Evolutionary conservation across 1,284 basidiomycete species (phyloP).

Genomic region (Tremellales sp.): DNA sequence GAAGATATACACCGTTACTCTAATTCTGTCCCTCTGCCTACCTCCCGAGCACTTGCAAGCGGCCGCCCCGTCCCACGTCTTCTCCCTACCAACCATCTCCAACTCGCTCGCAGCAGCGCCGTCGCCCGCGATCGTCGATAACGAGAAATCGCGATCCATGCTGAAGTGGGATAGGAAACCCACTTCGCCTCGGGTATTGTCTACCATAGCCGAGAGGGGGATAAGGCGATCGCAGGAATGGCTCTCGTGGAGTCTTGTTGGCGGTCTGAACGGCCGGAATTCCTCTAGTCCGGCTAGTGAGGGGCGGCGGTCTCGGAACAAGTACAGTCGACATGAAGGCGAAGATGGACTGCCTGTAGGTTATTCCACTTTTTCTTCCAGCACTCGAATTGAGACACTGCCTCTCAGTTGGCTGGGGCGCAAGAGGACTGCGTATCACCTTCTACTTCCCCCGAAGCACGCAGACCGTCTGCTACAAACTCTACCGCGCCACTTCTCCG

Average conservation of each 20-base stretch:
- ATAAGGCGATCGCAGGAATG: slow-evolving; percentile 8
- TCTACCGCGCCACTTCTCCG: slow-evolving; percentile 2
- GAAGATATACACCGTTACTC: slow-evolving; percentile 32
- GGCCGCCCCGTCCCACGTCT: slow-evolving; percentile 13
- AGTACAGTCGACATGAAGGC: background rate
- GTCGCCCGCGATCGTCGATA: background rate
- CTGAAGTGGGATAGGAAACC: background rate
- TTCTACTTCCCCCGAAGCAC: background rate
- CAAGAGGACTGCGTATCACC: background rate
- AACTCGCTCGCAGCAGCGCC: background rate
- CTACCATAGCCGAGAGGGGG: background rate
- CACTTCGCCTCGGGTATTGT: background rate
- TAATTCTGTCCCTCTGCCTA: slow-evolving; percentile 28
- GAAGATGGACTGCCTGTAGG: background rate
- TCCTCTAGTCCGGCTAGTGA: background rate
- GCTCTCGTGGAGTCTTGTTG: slow-evolving; percentile 8
- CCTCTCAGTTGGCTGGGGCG: too few species aligned
- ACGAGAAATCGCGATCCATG: background rate
- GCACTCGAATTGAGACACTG: background rate
- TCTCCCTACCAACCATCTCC: slow-evolving; percentile 17
- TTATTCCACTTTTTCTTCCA: background rate
- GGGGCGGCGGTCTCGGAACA: background rate
- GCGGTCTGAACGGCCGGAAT: background rate
- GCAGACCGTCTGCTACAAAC: slow-evolving; percentile 5
- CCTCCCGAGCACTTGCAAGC: slow-evolving; percentile 9